phyloP scores from a whole-genome alignment of 371 early-diverging fungal species.

The Saksenaea vasiformis region DNA sequence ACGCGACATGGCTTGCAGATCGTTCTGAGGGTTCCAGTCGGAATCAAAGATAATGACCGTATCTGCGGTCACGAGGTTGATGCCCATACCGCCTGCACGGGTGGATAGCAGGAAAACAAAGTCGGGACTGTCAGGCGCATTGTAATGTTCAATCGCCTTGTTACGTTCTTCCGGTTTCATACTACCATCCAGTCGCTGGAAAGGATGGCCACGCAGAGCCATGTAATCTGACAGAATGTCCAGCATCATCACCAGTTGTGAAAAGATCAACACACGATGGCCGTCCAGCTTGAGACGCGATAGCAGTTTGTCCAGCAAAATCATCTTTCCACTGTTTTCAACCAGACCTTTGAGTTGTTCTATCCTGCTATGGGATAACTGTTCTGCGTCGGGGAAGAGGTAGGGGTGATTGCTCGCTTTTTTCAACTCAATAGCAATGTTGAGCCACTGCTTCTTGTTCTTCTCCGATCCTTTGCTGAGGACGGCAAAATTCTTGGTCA shows the following conservation, averaged over 20 bases:
- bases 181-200: constrained; percentile 97
- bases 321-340: constrained; percentile 93
- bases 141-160: constrained; percentile 97
- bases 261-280: constrained; percentile 94
- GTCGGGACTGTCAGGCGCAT: constrained; percentile 94
- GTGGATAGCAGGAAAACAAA: constrained; percentile 99
- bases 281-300: constrained; percentile 84
- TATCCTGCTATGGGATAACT: constrained; percentile 58
- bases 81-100: constrained; percentile 98
- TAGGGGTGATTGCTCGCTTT: constrained; percentile 99
- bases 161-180: constrained; percentile 91
- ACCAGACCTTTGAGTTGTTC: constrained; percentile 82
- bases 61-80: constrained; percentile 98
- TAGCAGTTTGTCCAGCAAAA: constrained; percentile 90
- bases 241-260: constrained; percentile 94
- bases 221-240: constrained; percentile 95
- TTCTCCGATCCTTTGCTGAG: constrained; percentile 83
- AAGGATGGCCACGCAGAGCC: constrained; percentile 79
- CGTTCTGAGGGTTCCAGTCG: constrained; percentile 99
- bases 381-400: constrained; percentile 91
- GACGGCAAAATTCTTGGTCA: constrained; percentile 90
- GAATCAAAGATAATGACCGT: constrained; percentile 99
- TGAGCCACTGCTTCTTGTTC: constrained; percentile 86
- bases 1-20: constrained; percentile 99
- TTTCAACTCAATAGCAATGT: constrained; percentile 96